Conservation (phyloP, 106 monocot genomes). For the Dendrobium huoshanense region DNA sequence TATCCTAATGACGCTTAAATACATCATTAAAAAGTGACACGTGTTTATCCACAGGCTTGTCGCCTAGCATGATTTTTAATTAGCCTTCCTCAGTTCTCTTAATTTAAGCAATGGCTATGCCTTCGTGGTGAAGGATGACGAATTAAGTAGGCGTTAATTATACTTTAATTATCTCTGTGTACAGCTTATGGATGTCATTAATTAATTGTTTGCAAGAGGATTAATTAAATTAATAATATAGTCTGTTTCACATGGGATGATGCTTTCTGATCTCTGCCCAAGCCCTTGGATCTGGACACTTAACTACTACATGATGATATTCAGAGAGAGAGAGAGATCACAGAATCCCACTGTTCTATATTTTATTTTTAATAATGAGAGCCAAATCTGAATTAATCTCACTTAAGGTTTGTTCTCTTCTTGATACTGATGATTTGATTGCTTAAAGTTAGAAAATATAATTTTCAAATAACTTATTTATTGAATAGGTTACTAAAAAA, state of each 20-base stretch:
- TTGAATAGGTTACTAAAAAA: no score
- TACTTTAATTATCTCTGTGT: not conserved
- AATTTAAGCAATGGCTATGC: not conserved
- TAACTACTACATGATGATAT: not conserved
- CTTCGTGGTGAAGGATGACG: not conserved
- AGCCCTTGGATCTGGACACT: not conserved
- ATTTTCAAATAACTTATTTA: not conserved
- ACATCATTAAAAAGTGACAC: not conserved
- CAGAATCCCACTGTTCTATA: no score
- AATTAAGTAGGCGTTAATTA: not conserved
- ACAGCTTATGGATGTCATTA: not conserved
- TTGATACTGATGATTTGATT: not conserved
- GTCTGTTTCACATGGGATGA: slow-evolving; percentile 1
- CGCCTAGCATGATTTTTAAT: not conserved
- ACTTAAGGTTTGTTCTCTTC: not conserved
- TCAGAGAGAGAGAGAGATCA: not conserved
- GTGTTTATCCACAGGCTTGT: not conserved
- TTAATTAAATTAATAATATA: slow-evolving; percentile 6
- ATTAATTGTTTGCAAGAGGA: not conserved
- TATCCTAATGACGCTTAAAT: not conserved
- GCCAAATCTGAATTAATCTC: not conserved
- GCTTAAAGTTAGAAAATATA: not conserved
- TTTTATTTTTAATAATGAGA: no score
- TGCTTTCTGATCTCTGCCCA: not conserved
- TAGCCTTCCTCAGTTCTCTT: not conserved